These are phyloP conservation scores for Geranium incanum DNA, from an alignment of 441 rosid species.

Conservation along the genomic window DNA sequence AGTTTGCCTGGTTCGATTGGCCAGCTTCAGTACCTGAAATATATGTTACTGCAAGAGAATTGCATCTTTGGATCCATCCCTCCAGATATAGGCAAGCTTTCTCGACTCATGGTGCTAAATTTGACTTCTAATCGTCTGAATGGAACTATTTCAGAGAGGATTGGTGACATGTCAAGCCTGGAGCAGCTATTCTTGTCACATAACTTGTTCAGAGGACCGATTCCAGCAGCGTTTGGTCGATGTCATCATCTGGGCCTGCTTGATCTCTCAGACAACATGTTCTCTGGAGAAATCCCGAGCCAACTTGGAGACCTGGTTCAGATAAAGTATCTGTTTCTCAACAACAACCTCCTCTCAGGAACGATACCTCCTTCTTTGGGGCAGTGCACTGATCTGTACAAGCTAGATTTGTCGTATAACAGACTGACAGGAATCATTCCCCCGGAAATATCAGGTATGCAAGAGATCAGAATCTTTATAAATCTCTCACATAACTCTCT, in stretches of 20 bases:
- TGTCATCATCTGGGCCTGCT: conserved; percentile 24
- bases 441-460: conserved; percentile 21
- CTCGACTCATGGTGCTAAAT: conserved; percentile 23
- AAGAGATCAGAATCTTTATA: conserved; percentile 29
- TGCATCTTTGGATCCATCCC: conserved; percentile 29
- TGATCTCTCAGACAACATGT: conserved; percentile 28
- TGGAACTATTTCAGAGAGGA: conserved; percentile 22
- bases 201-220: conserved; percentile 26
- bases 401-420: conserved; percentile 34
- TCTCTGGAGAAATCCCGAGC: conserved; percentile 30
- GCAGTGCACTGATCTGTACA: conserved; percentile 24
- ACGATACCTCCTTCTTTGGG: conserved; percentile 37
- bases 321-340: conserved; percentile 33
- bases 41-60: conserved; percentile 28
- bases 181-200: conserved; percentile 29
- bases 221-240: conserved; percentile 26
- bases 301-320: conserved; percentile 25
- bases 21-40: conserved; percentile 12
- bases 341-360: conserved; percentile 48
- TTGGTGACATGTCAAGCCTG: conserved; percentile 19
- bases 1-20: conserved; percentile 36
- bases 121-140: conserved; percentile 29
- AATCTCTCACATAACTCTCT: conserved; percentile 34
- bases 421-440: conserved; percentile 32
- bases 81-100: conserved; percentile 18